A percentile compares a stretch with the other conserved stretches of the same genome.
Conservation (phyloP, 169 alveolate species). For the Plasmodium malariae region DNA sequence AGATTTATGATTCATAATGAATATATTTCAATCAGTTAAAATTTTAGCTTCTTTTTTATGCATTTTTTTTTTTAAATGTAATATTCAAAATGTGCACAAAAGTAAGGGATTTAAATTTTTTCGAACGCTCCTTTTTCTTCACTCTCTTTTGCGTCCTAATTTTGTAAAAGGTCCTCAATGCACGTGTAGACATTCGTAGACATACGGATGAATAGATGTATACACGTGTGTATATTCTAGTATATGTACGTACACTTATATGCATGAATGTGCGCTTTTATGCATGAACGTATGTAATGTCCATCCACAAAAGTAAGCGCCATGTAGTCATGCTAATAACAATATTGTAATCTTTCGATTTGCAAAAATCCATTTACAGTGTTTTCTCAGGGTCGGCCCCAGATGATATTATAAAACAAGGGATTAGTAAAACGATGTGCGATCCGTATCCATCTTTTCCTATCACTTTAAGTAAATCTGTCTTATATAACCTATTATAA, state of each 20-base stretch:
- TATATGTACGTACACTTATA: no score
- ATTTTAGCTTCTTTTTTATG: background rate
- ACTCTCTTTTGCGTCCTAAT: no score
- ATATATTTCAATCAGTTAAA: background rate
- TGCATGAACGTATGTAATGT: no score
- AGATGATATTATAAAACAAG: conserved; percentile 68
- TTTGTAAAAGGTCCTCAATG: no score
- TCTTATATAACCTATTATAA: conserved; percentile 39
- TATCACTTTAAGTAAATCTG: conserved; percentile 55
- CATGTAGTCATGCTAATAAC: no score
- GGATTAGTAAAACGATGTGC: conserved; percentile 58
- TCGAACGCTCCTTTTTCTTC: no score
- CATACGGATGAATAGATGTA: no score
- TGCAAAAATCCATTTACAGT: conserved; percentile 18
- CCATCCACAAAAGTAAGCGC: no score
- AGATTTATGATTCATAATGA: background rate
- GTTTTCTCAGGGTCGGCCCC: conserved; percentile 69
- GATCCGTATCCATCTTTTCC: conserved; percentile 72
- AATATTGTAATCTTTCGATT: background rate
- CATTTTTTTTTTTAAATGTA: background rate
- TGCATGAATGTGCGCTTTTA: background rate
- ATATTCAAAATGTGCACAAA: no score
- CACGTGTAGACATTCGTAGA: no score
- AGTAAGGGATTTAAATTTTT: no score
- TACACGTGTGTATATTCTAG: no score